Conservation (phyloP, 257 asterid species). For the Knoxia roxburghii region DNA sequence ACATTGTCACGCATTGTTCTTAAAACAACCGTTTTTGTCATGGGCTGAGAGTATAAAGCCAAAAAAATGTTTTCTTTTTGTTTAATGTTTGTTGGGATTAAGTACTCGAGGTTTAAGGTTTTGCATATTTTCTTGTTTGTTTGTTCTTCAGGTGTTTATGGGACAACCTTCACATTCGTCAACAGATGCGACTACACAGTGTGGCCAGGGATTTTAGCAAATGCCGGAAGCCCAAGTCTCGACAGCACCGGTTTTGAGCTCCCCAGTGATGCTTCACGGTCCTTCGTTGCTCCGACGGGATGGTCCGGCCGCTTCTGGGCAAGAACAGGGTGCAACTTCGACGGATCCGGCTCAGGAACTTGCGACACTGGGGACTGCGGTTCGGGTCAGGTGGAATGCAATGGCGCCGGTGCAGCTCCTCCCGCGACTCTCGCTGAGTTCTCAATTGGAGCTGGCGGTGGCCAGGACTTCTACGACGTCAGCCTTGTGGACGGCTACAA, state of each 20-base stretch:
- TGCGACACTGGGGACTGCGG: conserved; percentile 88
- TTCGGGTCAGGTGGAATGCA: conserved; percentile 69
- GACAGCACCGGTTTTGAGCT: conserved; percentile 89
- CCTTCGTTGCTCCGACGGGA: conserved; percentile 71
- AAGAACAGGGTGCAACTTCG: conserved; percentile 70
- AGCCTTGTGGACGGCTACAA: conserved; percentile 97
- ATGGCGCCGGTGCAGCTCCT: conserved; percentile 87
- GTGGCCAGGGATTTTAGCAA: conserved; percentile 91
- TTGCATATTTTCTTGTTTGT: not conserved
- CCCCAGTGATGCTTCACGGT: conserved; percentile 49
- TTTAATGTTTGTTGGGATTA: too few species aligned
- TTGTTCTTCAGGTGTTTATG: conserved; percentile 45
- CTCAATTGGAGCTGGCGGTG: conserved; percentile 68
- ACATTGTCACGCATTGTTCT: not conserved
- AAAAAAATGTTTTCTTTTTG: not conserved
- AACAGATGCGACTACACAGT: conserved; percentile 81
- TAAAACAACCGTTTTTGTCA: not conserved
- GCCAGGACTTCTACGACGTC: conserved; percentile 76
- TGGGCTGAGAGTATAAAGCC: not conserved
- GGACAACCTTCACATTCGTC: conserved; percentile 78
- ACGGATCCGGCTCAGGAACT: conserved; percentile 48
- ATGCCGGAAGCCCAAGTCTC: conserved; percentile 72
- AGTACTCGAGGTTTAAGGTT: not conserved
- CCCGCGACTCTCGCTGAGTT: conserved; percentile 95
- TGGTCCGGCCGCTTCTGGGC: conserved; percentile 99